Evolutionary conservation across 2,329 filamentous ascomycete species (phyloP).

Genomic region (Monilinia aucupariae): DNA sequence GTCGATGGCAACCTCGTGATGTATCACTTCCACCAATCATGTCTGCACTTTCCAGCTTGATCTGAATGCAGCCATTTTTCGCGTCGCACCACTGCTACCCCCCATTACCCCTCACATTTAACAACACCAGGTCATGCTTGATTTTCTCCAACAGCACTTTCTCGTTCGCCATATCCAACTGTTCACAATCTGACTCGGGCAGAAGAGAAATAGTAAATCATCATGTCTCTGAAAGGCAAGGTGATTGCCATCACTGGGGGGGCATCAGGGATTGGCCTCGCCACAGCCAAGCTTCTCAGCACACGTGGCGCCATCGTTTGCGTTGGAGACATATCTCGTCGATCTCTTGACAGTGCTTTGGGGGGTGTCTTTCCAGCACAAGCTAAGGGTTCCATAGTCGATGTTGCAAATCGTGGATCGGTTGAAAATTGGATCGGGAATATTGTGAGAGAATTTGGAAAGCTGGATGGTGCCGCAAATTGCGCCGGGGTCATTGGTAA

Average conservation of each 20-base stretch:
- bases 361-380: constrained; percentile 9
- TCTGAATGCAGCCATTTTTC: neutral
- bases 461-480: constrained; percentile 45
- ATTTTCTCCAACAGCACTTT: neutral
- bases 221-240: constrained; percentile 37
- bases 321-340: constrained; percentile 24
- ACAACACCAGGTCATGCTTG: neutral
- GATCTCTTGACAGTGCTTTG: constrained; percentile 29
- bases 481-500: constrained; percentile 42
- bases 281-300: constrained; percentile 52
- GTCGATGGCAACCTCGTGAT: neutral
- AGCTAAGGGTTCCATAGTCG: neutral
- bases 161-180: neutral
- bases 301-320: constrained; percentile 29
- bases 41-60: neutral
- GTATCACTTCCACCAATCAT: neutral
- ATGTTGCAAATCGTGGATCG: constrained; percentile 32
- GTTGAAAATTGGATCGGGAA: constrained; percentile 38
- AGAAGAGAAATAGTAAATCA: neutral
- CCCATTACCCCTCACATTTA: neutral
- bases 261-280: constrained; percentile 69
- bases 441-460: constrained; percentile 36
- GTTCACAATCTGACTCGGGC: neutral
- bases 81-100: neutral
- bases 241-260: constrained; percentile 75